Evolutionary conservation across 768 basidiomycete species (phyloP), one percentile per base, ranked within the genome.

Genomic region (Terana coerulea): DNA sequence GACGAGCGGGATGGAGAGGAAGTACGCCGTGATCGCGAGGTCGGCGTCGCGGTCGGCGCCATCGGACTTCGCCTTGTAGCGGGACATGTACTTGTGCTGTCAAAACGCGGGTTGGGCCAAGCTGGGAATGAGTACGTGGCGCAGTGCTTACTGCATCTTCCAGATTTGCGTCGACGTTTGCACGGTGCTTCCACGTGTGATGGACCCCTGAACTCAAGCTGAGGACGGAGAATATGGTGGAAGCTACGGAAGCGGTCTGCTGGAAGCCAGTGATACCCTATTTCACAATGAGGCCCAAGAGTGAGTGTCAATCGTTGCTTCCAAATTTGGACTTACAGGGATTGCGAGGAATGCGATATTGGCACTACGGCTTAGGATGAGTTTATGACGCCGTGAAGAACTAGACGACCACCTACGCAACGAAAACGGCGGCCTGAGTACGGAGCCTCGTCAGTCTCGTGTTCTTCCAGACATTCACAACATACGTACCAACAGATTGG

Each of bases 1-100:
- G 1, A 54, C 59, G 15, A 63, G 47, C n/a, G 64, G 64, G 2
- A 64, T 28, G 15, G 61, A 57, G 49, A 65, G 61, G 22, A 63
- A 50, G 40, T 52, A 56, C 3, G 60, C 64, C 1, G 55, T 63
- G 15, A 58, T 41, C 6, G 64, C 54, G 31, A 64, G 49, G 36
- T 63, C 59, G 14, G 52, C 11, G 19, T 57, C 39, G 12, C 29
- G 28, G 5, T 3, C 37, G 41, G 50, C 39, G 21, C 52, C 51
- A 37, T 14, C 30, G 30, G 12, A 7, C n/a, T 54, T 25, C 25
- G 34, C 15, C 3, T 51, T 21, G 15, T 55, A 26, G 37, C 56
- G 52, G 22, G 57, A 42, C 22, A 62, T 41, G 45, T 66, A 66
- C 15, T 46, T 22, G 8, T 43, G 31, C 59, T 62, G 49, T 7